Conservation (phyloP, 1,284 basidiomycete species). For the Thelephora terrestris region DNA sequence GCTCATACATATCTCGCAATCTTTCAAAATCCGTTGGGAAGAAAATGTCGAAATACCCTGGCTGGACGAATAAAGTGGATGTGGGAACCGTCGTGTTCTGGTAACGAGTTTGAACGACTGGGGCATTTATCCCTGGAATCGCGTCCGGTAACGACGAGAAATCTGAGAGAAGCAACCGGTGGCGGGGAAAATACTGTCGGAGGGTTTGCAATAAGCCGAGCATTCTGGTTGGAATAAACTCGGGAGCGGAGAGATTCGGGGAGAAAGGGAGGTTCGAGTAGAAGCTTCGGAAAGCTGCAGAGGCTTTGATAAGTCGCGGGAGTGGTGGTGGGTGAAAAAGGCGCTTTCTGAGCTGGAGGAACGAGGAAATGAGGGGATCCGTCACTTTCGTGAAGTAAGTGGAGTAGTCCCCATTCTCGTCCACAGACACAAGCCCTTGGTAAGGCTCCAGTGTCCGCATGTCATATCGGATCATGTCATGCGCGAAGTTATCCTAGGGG, state of each 20-base stretch:
- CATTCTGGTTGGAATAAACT: conserved; percentile 92
- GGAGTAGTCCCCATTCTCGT: conserved; percentile 77
- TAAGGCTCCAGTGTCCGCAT: conserved; percentile 68
- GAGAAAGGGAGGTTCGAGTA: conserved; percentile 75
- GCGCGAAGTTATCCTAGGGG: conserved; percentile 88
- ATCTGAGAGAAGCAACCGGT: conserved; percentile 88
- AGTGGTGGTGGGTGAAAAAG: conserved; percentile 47
- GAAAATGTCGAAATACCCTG: conserved; percentile 98
- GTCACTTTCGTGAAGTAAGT: conserved; percentile 78
- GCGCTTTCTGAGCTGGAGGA: conserved; percentile 52
- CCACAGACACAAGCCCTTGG: conserved; percentile 79
- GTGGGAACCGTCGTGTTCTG: conserved; percentile 82
- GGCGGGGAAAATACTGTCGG: conserved; percentile 80
- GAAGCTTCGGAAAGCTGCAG: conserved; percentile 45
- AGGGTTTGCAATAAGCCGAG: conserved; percentile 78
- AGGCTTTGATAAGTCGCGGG: conserved; percentile 47
- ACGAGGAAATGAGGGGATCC: conserved; percentile 76
- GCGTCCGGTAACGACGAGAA: conserved; percentile 86
- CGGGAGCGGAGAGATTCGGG: conserved; percentile 83
- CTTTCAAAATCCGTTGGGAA: conserved; percentile 92
- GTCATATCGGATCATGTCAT: conserved; percentile 91
- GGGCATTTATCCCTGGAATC: conserved; percentile 77
- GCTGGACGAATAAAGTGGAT: conserved; percentile 84
- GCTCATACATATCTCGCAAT: conserved; percentile 82
- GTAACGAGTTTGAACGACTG: conserved; percentile 94